Evolutionary conservation across 768 basidiomycete species (phyloP).

Genomic region (Suillus paluster): DNA sequence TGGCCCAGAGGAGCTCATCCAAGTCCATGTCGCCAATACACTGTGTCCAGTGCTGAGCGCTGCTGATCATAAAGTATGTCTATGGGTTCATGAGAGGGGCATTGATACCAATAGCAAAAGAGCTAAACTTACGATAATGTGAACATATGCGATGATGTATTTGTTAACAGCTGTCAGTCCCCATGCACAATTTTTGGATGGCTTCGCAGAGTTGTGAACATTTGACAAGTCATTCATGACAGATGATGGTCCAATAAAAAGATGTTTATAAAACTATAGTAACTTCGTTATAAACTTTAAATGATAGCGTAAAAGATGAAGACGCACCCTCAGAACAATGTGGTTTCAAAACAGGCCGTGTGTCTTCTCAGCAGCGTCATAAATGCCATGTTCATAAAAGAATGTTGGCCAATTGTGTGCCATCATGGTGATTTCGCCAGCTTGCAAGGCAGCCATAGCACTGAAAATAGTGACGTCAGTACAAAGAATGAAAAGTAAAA

Average conservation of each 20-base stretch:
- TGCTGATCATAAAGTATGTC: slow-evolving; percentile 1
- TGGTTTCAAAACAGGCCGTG: slow-evolving; percentile 2
- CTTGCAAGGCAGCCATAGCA: slow-evolving; percentile 2
- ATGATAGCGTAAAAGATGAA: background rate
- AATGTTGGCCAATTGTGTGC: slow-evolving; percentile 8
- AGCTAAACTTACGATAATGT: background rate
- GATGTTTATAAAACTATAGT: slow-evolving; percentile 4
- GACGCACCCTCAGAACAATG: background rate
- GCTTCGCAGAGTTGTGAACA: background rate
- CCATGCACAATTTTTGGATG: slow-evolving; percentile 1
- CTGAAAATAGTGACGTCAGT: background rate
- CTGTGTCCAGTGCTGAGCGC: slow-evolving; percentile 8
- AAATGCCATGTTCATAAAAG: background rate
- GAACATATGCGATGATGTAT: slow-evolving; percentile 7
- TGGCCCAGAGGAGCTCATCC: slow-evolving; percentile 1
- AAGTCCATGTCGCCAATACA: slow-evolving; percentile 8
- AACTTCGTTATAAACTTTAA: background rate
- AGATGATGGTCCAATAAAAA: slow-evolving; percentile 5
- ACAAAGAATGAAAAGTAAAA: background rate
- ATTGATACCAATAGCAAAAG: too few species aligned
- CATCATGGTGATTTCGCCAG: background rate
- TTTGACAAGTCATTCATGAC: background rate
- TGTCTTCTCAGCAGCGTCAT: background rate
- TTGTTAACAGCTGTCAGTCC: background rate
- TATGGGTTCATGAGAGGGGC: too few species aligned